Evolutionary conservation across 2,329 filamentous ascomycete species (phyloP).

Genomic region (Botrytis sinoallii): DNA sequence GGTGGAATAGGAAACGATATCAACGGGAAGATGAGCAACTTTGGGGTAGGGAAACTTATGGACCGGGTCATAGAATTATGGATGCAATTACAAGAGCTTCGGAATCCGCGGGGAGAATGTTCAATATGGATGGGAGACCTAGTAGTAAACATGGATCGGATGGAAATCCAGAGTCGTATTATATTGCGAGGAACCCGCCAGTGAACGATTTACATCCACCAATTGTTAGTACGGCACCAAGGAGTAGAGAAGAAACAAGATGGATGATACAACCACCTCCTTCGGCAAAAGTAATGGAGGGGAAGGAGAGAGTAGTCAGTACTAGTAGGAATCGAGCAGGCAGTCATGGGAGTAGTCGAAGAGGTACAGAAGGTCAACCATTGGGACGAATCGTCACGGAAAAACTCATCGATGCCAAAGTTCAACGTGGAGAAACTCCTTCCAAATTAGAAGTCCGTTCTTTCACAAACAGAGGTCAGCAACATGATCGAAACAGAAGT

Average conservation of each 20-base stretch:
- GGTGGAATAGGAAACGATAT: constrained; percentile 76
- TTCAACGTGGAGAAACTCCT: constrained; percentile 34
- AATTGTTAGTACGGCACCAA: constrained; percentile 72
- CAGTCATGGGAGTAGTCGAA: constrained; percentile 45
- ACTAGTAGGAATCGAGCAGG: constrained; percentile 52
- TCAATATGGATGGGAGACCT: constrained; percentile 48
- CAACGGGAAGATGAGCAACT: constrained; percentile 86
- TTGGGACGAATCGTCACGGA: constrained; percentile 29
- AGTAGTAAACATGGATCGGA: constrained; percentile 22
- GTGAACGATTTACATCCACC: constrained; percentile 86
- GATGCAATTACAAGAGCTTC: constrained; percentile 49
- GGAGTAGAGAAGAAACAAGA: constrained; percentile 65
- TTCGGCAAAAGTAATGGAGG: constrained; percentile 86
- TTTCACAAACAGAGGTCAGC: constrained; percentile 23
- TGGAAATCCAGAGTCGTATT: constrained; percentile 35
- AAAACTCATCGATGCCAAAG: constrained; percentile 34
- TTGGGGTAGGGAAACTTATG: constrained; percentile 64
- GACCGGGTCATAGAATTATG: constrained; percentile 51
- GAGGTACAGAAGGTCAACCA: constrained; percentile 15
- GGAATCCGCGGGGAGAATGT: constrained; percentile 49
- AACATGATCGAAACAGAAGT: constrained; percentile 27
- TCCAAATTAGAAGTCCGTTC: constrained; percentile 27
- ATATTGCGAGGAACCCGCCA: constrained; percentile 55
- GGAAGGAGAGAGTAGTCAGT: constrained; percentile 68
- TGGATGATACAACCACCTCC: constrained; percentile 96